Base-by-base conservation (phyloP, 768 basidiomycete species). In the Serendipita vermifera region DNA sequence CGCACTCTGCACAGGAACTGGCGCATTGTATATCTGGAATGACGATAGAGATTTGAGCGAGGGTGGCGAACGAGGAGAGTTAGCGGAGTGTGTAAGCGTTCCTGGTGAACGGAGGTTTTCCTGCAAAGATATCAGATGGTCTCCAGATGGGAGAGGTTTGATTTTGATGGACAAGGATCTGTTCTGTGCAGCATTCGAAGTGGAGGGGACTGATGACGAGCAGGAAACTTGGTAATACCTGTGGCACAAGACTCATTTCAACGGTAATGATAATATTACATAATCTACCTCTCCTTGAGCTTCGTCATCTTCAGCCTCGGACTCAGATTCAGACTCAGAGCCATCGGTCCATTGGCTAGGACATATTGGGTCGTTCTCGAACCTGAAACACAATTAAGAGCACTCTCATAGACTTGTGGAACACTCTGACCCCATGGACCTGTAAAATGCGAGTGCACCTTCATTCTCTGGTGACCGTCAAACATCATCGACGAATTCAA, bases 21-120 rank as follows among this genome's bases (percentile, higher is more conserved):
- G 77, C 56, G 80, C 82, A 55, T 65, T 87, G 22, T 87, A 84
- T 66, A 78, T 75, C 5, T 91, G 87, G 87, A 87, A 83, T 60
- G 85, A 87, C 59, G 87, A 89, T 62, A 87, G 84, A 85, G 68
- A 80, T 14, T 75, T 73, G 27, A 80, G 80, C 40, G 58, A 55
- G 61, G 63, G 36, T 24, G 17, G 63, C 55, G 43, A 63, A 40
- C 51, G 80, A 63, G 69, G 72, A 59, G 89, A 90, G 63, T 83
- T 90, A 69, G 88, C 89, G 2, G 92, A 94, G 67, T 93, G 89
- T 62, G 79, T 93, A 32, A 87, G 87, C 5, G 79, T 96, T 3
- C 92, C 92, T n/a, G 79, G 87, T 86, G 64, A 70, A 87, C 78
- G 27, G 26, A 48, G 48, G 55, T 53, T 55, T 32, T 53, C 14